Percentiles rank a stretch among this genome's conserved stretches.
Evolutionary conservation across 352 stramenopile genomes (phyloP).

Genomic region (Pythium biforme): DNA sequence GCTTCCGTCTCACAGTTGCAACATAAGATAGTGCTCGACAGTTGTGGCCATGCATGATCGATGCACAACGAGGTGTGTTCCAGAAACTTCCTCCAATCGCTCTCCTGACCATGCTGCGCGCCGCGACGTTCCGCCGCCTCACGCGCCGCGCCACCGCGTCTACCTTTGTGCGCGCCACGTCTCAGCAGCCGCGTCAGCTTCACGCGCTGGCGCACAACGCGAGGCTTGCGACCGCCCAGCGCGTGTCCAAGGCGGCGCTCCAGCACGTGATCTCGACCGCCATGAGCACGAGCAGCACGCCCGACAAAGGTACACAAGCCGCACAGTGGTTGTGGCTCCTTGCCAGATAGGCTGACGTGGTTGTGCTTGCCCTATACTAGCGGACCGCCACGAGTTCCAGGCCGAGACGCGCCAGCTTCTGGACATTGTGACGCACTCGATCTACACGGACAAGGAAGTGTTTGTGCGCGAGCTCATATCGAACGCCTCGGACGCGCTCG

Average conservation of each 20-base stretch:
- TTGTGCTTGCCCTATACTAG: too few relatives aligned
- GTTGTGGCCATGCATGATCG: background rate
- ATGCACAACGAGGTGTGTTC: conserved; percentile 22
- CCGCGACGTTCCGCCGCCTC: conserved; percentile 38
- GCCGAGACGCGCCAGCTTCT: conserved; percentile 94
- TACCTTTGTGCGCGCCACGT: background rate
- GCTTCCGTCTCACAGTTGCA: background rate
- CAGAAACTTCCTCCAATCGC: conserved; percentile 29
- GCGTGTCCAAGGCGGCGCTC: conserved; percentile 9
- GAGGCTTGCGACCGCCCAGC: conserved; percentile 17
- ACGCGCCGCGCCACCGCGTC: conserved; percentile 30
- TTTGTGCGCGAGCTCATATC: conserved; percentile 99
- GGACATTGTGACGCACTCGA: conserved; percentile 98
- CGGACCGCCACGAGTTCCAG: conserved; percentile 91
- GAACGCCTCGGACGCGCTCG: conserved; percentile 98
- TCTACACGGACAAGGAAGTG: conserved; percentile 99
- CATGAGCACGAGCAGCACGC: conserved; percentile 19
- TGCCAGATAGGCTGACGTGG: too few relatives aligned
- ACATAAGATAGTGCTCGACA: background rate
- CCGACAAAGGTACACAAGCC: conserved; percentile 4
- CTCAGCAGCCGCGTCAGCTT: background rate
- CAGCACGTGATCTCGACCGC: conserved; percentile 23
- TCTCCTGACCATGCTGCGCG: conserved; percentile 43
- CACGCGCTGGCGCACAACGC: conserved; percentile 6
- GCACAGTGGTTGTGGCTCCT: too few relatives aligned